Evolutionary conservation across 495 filamentous ascomycete genomes (phyloP), one percentile per base, ranked within the genome.

Genomic region (Trypethelium eluteriae): DNA sequence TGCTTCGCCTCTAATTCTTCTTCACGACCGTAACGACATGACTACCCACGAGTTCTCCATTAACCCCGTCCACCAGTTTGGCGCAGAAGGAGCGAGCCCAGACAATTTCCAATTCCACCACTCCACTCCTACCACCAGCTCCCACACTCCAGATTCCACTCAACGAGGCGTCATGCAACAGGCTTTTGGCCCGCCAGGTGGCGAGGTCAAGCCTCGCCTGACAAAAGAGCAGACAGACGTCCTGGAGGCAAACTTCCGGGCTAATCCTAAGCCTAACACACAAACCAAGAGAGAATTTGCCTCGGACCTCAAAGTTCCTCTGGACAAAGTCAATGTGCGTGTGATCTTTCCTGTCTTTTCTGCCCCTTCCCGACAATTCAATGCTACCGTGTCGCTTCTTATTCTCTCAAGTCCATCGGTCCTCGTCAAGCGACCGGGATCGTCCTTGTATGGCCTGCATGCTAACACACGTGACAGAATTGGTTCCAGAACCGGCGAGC

Each of bases 401-500:
- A 46, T 35, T 50, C 10, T 41, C 18, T 41, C 34, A 36, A 59
- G 53, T 36, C 14, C 7, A 59, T 36, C n/a, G 32, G 3, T 9
- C 32, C 5, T 59, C 25, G 53, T 18, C 2, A 14, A 61, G 36
- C 6, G 61, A 10, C 10, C 35, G 41, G 14, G 16, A 32, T 38
- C 11, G 14, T 50, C 25, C 25, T 18, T 34, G 32, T 44, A 10
- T 50, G 56, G 35, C 46, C n/a, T 44, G 14, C 11, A 50, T n/a
- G 62, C 70, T 72, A 53, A 72, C 59, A 39, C 59, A 39, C 39
- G 16, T 32, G 18, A 39, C 64, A 79, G 77, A 79, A 79, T 64
- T 79, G 77, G 77, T 79, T 79, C 62, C 77, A 79, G 69, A 79
- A 79, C 70, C 73, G 77, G 11, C 39, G 77, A 53, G 77, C 77